Base-by-base conservation (phyloP, 2,329 filamentous ascomycete species). In the Claviceps spartinae region DNA sequence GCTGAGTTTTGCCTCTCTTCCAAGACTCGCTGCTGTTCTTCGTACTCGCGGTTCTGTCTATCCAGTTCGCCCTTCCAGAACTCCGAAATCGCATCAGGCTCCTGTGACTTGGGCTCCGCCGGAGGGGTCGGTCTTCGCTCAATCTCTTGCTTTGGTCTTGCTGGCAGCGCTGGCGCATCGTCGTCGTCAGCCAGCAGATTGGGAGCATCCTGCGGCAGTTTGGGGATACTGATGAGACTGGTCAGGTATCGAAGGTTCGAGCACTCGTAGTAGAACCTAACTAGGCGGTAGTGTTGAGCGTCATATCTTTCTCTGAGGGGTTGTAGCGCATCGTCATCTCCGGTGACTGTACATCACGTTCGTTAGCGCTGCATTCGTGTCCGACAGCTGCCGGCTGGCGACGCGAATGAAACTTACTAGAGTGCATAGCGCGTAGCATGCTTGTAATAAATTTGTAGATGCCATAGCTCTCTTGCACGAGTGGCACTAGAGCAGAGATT, bases 361-460 rank as follows among this genome's bases (percentile, higher is more conserved):
- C 47, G 54, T 65, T 48, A 63, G 60, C 55, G 16, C 53, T 14
- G 46, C 9, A 7, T 18, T 11, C 34, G 40, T 50, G 5, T 9
- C 13, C 14, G 41, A n/a, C n/a, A 41, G 38, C 5, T 41, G n/a
- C 38, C 42, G 24, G 22, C 20, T 24, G 20, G 14, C 30, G 20
- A 14, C 20, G 36, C 38, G 7, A 18, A 30, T 11, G 2, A 36
- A 16, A 71, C 83, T 64, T 74, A 90, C 86, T 89, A 2, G 87
- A 91, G 67, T 98, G 91, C 90, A 98, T 96, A 16, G 93, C 93
- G 52, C 93, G 82, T 56, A 98, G 72, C 93, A 98, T 98, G 84
- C 93, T 98, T 0, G 93, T 98, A 58, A 96, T 90, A 67, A 98
- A 98, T 70, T 97, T 97, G 76, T 98, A 98, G 60, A 98, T 97